These are phyloP conservation scores for Aspergillus jensenii DNA, from an alignment of 2,329 filamentous ascomycete species.

Conservation along the genomic window DNA sequence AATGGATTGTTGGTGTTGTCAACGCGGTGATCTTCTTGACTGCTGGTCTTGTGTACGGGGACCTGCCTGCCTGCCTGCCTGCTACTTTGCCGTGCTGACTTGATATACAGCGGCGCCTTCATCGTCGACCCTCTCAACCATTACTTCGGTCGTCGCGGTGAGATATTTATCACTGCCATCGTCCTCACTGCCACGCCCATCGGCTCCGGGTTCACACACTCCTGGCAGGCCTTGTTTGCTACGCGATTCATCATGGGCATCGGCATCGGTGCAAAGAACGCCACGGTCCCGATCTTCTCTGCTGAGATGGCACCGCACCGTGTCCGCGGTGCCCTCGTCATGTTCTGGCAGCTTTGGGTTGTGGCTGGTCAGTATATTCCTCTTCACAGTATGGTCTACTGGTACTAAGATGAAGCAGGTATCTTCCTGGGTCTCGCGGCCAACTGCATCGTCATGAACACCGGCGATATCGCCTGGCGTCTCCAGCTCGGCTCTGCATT, in stretches of 20 bases:
- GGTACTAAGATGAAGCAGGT: background rate
- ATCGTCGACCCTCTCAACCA: conserved; percentile 65
- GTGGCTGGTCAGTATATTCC: conserved; percentile 25
- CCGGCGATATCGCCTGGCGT: conserved; percentile 58
- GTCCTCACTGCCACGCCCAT: conserved; percentile 68
- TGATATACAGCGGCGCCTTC: conserved; percentile 54
- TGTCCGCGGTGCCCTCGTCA: conserved; percentile 56
- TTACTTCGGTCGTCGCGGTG: conserved; percentile 58
- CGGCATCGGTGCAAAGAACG: conserved; percentile 59
- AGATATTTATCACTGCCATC: conserved; percentile 62
- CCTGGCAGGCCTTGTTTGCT: conserved; percentile 56
- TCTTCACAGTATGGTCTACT: no score
- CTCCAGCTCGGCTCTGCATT: conserved; percentile 64
- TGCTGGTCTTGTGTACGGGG: conserved; percentile 18
- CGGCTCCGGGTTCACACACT: conserved; percentile 56
- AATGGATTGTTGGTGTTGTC: conserved; percentile 63
- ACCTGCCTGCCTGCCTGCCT: conserved; percentile 30
- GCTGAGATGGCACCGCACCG: conserved; percentile 56
- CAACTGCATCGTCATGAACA: conserved; percentile 62
- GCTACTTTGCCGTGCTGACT: background rate
- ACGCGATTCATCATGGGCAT: conserved; percentile 58
- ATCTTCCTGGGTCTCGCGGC: conserved; percentile 66
- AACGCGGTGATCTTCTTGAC: conserved; percentile 55
- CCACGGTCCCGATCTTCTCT: conserved; percentile 55
- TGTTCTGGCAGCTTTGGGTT: conserved; percentile 51